Conservation (phyloP, 2,329 filamentous ascomycete genomes). For the Fusarium algeriense region DNA sequence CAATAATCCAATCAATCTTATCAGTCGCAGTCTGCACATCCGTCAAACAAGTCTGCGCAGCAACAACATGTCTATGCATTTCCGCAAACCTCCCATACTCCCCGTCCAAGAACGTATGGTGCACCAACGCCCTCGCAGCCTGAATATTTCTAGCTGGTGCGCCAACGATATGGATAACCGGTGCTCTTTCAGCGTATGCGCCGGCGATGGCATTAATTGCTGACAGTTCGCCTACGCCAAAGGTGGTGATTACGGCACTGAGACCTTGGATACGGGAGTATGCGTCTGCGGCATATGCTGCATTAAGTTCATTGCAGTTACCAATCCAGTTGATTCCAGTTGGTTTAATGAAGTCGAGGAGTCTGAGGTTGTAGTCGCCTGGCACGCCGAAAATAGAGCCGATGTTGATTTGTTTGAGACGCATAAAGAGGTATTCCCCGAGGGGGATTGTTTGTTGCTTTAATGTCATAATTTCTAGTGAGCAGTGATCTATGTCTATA, state of each 20-base stretch:
- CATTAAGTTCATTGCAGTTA: constrained; percentile 24
- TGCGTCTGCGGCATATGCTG: constrained; percentile 10
- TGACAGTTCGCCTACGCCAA: constrained; percentile 21
- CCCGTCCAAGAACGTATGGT: constrained; percentile 17
- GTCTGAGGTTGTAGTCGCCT: constrained; percentile 22
- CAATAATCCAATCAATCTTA: constrained; percentile 19
- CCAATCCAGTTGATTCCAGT: constrained; percentile 18
- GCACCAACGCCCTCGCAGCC: background rate
- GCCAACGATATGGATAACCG: constrained; percentile 14
- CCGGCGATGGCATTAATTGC: constrained; percentile 19
- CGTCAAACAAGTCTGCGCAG: constrained; percentile 11
- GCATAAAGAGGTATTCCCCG: constrained; percentile 12
- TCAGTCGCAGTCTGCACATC: background rate
- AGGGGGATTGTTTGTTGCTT: constrained; percentile 1
- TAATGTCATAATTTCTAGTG: background rate
- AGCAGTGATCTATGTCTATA: background rate
- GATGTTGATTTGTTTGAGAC: constrained; percentile 18
- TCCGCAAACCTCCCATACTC: constrained; percentile 15
- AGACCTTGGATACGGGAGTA: constrained; percentile 13
- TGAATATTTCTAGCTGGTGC: background rate
- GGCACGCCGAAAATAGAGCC: constrained; percentile 21
- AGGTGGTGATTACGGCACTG: constrained; percentile 8
- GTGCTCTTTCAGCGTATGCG: constrained; percentile 11
- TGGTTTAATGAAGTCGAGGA: constrained; percentile 14
- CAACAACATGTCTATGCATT: constrained; percentile 21